Evolutionary conservation across 306 rosid genomes (phyloP).

Genomic region (Cucurbita moschata): DNA sequence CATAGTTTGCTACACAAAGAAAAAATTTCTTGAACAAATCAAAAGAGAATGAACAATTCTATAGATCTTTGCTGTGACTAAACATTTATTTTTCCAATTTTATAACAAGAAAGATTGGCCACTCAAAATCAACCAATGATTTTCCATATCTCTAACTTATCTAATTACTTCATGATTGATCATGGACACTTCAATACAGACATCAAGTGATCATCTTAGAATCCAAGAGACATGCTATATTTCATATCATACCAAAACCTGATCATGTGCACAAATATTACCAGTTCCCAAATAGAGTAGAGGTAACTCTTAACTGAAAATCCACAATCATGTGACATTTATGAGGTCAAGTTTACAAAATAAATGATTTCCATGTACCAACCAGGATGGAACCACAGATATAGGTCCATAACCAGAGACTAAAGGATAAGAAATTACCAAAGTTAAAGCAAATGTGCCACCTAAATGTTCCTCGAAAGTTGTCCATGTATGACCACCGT

Average conservation of each 20-base stretch:
- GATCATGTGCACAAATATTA: not conserved
- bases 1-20: not conserved
- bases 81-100: not conserved
- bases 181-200: not conserved
- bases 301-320: not conserved
- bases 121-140: not conserved
- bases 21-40: not conserved
- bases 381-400: not conserved
- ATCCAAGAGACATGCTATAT: not conserved
- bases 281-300: not conserved
- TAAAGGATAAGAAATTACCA: conserved; percentile 29
- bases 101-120: not conserved
- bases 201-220: not conserved
- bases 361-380: not conserved
- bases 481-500: conserved; percentile 60
- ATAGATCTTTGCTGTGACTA: not conserved
- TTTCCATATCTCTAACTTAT: not conserved
- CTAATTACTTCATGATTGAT: not conserved
- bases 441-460: conserved; percentile 98
- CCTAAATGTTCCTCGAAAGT: conserved; percentile 74
- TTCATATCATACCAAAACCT: not conserved
- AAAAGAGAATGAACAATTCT: not conserved
- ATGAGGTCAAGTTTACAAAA: not conserved
- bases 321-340: not conserved
- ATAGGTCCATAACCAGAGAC: not conserved